Evolutionary conservation across 768 basidiomycete species (phyloP), one percentile per base, ranked within the genome.

Genomic region (Gloeophyllum trabeum): DNA sequence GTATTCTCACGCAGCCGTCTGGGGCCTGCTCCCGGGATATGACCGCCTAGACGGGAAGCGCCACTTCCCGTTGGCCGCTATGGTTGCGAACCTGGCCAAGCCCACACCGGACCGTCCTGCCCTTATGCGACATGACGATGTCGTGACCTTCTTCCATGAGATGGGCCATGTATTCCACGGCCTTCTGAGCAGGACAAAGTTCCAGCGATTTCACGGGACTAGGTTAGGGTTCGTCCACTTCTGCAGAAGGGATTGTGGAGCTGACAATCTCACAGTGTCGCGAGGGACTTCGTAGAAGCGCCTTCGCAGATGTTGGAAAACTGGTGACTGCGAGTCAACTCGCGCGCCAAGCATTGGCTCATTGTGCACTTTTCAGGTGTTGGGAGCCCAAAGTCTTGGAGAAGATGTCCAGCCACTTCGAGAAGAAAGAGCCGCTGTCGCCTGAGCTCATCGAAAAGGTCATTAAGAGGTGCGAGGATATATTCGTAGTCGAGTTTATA

Each of bases 231-330:
- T 16, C 16, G 28, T n/a, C n/a, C n/a, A n/a, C n/a, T n/a, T n/a
- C n/a, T n/a, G n/a, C n/a, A n/a, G n/a, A n/a, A n/a, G n/a, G n/a
- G n/a, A n/a, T n/a, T 44, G 34, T 20, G 16, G 18, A 14, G 55
- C 44, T 43, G 21, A 20, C 12, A 37, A 40, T 16, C 25, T 10
- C n/a, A 26, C 13, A 14, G 75, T 21, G 81, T 86, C 20, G 81
- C 82, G 5, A 62, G 81, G 4, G 87, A 90, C 58, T 89, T 89
- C 47, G 88, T 89, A 6, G 88, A 92, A 60, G 89, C 89, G 2
- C 90, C 89, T 0, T 84, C 81, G 14, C 88, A 93, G 62, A 91
- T 91, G 89, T 65, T 91, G 46, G 90, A 93, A 61, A 88, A 91
- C 53, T 92, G 89, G 89, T 79, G 36, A 14, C 61, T 49, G 4